Conservation (phyloP, 2,329 filamentous ascomycete species). For the Cercospora sp. region DNA sequence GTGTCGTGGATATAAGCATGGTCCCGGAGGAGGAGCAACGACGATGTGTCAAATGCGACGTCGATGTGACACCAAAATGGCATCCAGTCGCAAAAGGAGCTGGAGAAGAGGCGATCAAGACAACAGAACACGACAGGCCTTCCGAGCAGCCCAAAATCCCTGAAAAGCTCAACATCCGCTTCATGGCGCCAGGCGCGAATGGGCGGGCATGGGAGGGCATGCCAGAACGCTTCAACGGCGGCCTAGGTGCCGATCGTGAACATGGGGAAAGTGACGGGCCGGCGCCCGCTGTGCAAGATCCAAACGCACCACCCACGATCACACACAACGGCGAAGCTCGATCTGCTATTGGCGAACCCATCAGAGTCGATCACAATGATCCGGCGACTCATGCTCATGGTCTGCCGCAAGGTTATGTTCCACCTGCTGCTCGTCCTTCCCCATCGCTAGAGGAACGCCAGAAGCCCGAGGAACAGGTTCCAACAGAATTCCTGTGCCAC, state of each 20-base stretch:
- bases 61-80: constrained; percentile 70
- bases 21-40: constrained; percentile 38
- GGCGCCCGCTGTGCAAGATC: constrained; percentile 16
- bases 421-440: constrained; percentile 25
- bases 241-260: constrained; percentile 17
- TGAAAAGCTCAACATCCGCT: constrained; percentile 27
- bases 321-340: constrained; percentile 24
- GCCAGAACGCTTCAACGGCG: constrained; percentile 29
- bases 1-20: constrained; percentile 29
- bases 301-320: constrained; percentile 5
- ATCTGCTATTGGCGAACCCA: constrained; percentile 16
- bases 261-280: constrained; percentile 13
- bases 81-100: constrained; percentile 34
- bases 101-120: constrained; percentile 14
- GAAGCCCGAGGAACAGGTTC: constrained; percentile 18
- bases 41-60: constrained; percentile 49
- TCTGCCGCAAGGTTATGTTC: constrained; percentile 30
- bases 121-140: constrained; percentile 10
- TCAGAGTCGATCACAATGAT: constrained; percentile 23
- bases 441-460: constrained; percentile 22
- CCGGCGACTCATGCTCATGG: constrained; percentile 32
- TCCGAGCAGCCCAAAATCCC: constrained; percentile 17
- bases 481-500: constrained; percentile 46
- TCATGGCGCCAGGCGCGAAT: constrained; percentile 35
- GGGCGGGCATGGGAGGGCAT: constrained; percentile 37